These are phyloP conservation scores for Puccinia coronata DNA, from an alignment of 1,284 basidiomycete species.

Conservation along the genomic window DNA sequence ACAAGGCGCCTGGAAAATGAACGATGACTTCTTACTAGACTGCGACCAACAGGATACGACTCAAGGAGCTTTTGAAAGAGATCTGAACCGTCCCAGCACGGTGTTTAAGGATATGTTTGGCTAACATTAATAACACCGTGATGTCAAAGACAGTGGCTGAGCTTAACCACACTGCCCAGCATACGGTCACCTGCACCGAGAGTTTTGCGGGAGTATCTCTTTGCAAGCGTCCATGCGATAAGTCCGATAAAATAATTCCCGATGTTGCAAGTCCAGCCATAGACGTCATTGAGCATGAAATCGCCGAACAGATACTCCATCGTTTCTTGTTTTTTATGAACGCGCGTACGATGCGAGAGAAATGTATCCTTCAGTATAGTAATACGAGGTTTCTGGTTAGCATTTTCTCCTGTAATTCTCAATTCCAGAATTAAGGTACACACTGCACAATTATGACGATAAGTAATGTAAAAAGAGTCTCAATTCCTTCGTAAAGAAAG, in stretches of 20 bases:
- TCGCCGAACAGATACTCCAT: slow-evolving; percentile 24
- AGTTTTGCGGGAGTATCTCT: slow-evolving; percentile 19
- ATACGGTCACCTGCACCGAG: slow-evolving; percentile 26
- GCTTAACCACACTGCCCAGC: slow-evolving; percentile 28
- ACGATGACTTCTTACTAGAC: not conserved
- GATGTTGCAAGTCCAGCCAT: slow-evolving; percentile 14
- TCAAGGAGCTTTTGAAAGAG: slow-evolving; percentile 8
- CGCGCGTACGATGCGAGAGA: slow-evolving; percentile 16
- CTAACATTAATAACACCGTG: slow-evolving; percentile 2
- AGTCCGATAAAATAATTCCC: not conserved
- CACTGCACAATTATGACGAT: slow-evolving; percentile 35
- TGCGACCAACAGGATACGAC: slow-evolving; percentile 31
- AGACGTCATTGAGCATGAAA: slow-evolving; percentile 8
- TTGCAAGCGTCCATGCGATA: slow-evolving; percentile 10
- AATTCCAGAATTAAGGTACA: not conserved
- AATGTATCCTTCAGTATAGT: slow-evolving; percentile 20
- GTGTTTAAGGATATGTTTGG: slow-evolving; percentile 11
- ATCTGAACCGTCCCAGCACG: slow-evolving; percentile 26
- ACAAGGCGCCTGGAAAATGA: not conserved
- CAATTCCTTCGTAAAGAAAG: slow-evolving; percentile 36
- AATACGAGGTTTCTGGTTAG: not conserved
- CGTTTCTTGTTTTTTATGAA: slow-evolving; percentile 8
- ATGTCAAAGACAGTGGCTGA: slow-evolving; percentile 33
- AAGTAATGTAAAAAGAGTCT: slow-evolving; percentile 22
- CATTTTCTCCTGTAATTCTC: not conserved